A percentile compares a stretch with the other conserved stretches of the same genome.
Evolutionary conservation across 352 stramenopile species (phyloP).

Genomic region (Salisapilia sapeloensis): DNA sequence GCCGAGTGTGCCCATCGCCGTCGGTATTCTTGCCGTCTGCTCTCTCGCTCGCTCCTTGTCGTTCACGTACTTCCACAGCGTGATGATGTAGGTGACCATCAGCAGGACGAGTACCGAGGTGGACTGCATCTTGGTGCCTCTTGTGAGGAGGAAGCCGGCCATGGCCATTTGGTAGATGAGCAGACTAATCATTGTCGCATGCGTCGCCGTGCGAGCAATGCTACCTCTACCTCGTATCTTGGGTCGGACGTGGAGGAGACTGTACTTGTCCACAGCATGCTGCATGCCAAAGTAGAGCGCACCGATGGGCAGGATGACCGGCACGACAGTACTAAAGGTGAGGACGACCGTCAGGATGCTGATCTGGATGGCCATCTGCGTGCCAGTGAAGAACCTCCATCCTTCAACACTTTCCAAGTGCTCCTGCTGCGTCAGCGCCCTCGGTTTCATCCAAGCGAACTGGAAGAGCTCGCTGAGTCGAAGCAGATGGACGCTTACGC

Average conservation of each 20-base stretch:
- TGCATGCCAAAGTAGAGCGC: conserved; percentile 77
- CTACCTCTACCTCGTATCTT: conserved; percentile 71
- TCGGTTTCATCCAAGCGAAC: conserved; percentile 63
- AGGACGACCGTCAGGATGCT: conserved; percentile 69
- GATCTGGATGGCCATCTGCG: conserved; percentile 71
- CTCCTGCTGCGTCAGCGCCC: conserved; percentile 54
- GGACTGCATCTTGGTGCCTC: conserved; percentile 58
- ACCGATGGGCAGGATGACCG: conserved; percentile 62
- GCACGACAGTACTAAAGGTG: conserved; percentile 74
- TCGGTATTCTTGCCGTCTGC: conserved; percentile 15
- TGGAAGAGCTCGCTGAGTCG: conserved; percentile 65
- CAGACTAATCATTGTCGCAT: conserved; percentile 64
- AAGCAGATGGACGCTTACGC: conserved; percentile 54
- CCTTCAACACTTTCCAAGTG: conserved; percentile 52
- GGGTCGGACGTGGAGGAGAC: conserved; percentile 54
- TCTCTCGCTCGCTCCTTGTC: conserved; percentile 63
- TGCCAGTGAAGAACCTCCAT: conserved; percentile 72
- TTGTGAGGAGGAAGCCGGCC: conserved; percentile 70
- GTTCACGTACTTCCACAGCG: conserved; percentile 67
- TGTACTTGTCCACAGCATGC: conserved; percentile 75
- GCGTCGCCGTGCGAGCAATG: conserved; percentile 62
- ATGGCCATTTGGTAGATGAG: conserved; percentile 71
- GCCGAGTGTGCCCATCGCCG: conserved; percentile 15
- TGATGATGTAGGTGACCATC: conserved; percentile 70
- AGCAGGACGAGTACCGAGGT: conserved; percentile 50